These are phyloP conservation scores for Fagus crenata DNA, from an alignment of 306 rosid species.

Conservation along the genomic window DNA sequence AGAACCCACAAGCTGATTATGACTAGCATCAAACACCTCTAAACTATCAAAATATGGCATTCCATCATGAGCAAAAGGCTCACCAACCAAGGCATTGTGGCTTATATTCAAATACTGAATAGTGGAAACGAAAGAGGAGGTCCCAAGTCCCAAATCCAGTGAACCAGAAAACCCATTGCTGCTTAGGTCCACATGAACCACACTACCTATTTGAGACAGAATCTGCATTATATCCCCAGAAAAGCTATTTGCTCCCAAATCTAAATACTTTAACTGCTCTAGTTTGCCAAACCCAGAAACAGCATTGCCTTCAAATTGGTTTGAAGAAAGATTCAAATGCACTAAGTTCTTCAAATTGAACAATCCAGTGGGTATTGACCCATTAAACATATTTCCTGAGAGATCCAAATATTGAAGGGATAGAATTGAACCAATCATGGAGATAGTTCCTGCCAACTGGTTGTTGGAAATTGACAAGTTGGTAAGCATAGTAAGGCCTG, in stretches of 20 bases:
- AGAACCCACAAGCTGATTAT: conserved; percentile 58
- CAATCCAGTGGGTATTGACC: conserved; percentile 43
- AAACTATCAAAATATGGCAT: conserved; percentile 77
- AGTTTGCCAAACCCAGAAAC: conserved; percentile 56
- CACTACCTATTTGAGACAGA: conserved; percentile 58
- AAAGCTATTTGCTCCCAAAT: conserved; percentile 52
- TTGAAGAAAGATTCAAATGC: conserved; percentile 64
- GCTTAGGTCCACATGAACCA: conserved; percentile 66
- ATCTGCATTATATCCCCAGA: conserved; percentile 61
- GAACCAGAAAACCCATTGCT: conserved; percentile 65
- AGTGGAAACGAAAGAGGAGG: conserved; percentile 51
- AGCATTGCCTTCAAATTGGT: conserved; percentile 56
- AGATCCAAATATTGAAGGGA: conserved; percentile 62
- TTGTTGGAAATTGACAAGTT: conserved; percentile 68
- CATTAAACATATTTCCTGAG: conserved; percentile 59
- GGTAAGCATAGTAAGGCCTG: conserved; percentile 55
- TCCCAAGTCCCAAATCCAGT: conserved; percentile 62
- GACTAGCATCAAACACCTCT: conserved; percentile 78
- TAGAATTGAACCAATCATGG: conserved; percentile 38
- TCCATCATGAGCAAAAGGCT: conserved; percentile 77
- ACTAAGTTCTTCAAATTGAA: conserved; percentile 39
- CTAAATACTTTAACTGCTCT: conserved; percentile 48
- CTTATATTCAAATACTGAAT: conserved; percentile 62
- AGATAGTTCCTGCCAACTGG: conserved; percentile 56
- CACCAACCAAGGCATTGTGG: conserved; percentile 61